Evolutionary conservation across 306 rosid species (phyloP), one percentile per base, ranked within the genome.

Genomic region (Mimosa pudica): DNA sequence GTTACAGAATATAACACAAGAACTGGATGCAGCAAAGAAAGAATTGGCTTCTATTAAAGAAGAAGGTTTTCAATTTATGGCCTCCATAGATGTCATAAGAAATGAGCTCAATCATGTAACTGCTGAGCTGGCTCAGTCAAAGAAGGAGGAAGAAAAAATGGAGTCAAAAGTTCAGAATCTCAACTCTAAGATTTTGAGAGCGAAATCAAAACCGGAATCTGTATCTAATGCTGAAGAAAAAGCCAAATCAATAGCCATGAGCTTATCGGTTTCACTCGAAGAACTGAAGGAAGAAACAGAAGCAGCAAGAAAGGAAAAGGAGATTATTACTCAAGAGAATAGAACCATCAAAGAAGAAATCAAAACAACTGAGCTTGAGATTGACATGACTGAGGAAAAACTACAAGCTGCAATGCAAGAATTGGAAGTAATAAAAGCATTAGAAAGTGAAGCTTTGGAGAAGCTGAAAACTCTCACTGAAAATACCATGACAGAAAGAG

Each of bases 81-180:
- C 84, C 58, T 89, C 99, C 6, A 90, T 93, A 93, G 99, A 95
- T 90, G 84, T 92, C 8, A 84, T 93, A 77, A 89, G 99, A 69
- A 90, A 88, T n/a, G 97, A 95, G 81, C 86, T 89, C 54, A 86
- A 73, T 38, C 93, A 90, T 78, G 84, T 90, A 24, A 90, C 82
- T 3, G 70, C 78, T 12, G 91, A 88, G 84, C 86, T 83, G 0
- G 52, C 20, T 67, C 81, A 80, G 9, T 73, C 88, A 77, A 87
- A 86, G 90, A 90, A 88, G 81, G 82, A 78, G 10, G 92, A 87
- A 72, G 76, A 76, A 42, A 86, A 85, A 64, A 74, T 70, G 3
- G 93, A 88, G 30, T 84, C 78, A 61, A 82, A 82, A 32, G 67
- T 89, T 80, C 84, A 88, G 62, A 85, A 82, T 65, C 90, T 95